These are phyloP conservation scores for Skeletonema marinoi DNA, from an alignment of 108 stramenopile species.

Conservation along the genomic window DNA sequence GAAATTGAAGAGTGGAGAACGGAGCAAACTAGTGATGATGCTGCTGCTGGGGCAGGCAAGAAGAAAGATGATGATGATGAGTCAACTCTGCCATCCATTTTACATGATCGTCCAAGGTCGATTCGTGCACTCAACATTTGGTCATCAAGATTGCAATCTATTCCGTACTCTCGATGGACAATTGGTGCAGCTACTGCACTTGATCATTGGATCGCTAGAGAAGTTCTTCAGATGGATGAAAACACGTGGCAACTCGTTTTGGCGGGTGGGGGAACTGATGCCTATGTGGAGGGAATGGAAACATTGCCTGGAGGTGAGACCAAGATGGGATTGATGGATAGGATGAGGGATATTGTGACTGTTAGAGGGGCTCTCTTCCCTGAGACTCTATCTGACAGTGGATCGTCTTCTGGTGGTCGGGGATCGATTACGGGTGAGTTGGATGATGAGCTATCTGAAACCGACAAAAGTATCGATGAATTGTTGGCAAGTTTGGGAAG, in stretches of 20 bases:
- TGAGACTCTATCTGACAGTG: constrained; percentile 56
- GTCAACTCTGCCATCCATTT: constrained; percentile 46
- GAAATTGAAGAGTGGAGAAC: constrained; percentile 43
- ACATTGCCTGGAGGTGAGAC: constrained; percentile 29
- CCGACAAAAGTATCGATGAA: constrained; percentile 55
- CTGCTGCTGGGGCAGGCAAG: not conserved
- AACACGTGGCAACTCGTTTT: constrained; percentile 71
- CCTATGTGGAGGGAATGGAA: constrained; percentile 42
- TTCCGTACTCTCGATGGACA: constrained; percentile 82
- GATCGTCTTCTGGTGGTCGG: constrained; percentile 5
- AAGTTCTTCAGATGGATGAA: constrained; percentile 73
- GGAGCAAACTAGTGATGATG: not conserved
- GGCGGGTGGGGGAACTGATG: constrained; percentile 72
- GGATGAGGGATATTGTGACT: constrained; percentile 61
- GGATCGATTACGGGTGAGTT: constrained; percentile 18
- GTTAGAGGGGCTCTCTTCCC: constrained; percentile 82
- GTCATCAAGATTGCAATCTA: constrained; percentile 68
- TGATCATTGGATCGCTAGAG: constrained; percentile 88
- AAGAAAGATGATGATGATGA: constrained; percentile 23
- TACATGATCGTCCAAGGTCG: constrained; percentile 57
- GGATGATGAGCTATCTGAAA: constrained; percentile 34
- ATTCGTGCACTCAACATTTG: constrained; percentile 78
- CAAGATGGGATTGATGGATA: constrained; percentile 31
- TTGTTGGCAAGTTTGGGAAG: constrained; percentile 57
- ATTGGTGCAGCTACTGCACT: constrained; percentile 81